A percentile compares a stretch with the other conserved stretches of the same genome.
Conservation (phyloP, 495 filamentous ascomycete species). For the Neurospora sp. region DNA sequence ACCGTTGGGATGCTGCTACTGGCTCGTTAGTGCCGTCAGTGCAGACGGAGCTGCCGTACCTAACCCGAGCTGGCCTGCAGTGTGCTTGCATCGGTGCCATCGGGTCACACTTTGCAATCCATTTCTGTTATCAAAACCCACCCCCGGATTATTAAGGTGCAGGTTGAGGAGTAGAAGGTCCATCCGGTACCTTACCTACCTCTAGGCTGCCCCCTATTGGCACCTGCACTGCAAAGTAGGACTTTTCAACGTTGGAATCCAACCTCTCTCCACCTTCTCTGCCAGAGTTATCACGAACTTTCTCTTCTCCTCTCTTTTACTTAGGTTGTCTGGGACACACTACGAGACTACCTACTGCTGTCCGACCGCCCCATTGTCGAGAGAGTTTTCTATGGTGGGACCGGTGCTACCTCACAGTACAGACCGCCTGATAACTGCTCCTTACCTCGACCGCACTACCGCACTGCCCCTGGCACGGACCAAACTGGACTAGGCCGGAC, state of each 20-base stretch:
- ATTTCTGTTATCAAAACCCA: background rate
- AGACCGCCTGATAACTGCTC: background rate
- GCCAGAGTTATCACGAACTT: background rate
- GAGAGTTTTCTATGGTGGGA: background rate
- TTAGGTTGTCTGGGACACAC: background rate
- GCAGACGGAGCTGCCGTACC: background rate
- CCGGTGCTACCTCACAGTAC: background rate
- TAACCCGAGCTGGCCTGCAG: background rate
- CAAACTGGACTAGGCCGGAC: background rate
- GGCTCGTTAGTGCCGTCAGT: background rate
- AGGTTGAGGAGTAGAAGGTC: background rate
- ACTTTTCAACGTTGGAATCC: background rate
- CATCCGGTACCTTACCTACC: background rate
- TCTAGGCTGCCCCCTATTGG: background rate
- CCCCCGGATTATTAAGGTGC: background rate
- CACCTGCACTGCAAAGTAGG: background rate
- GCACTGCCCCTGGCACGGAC: background rate
- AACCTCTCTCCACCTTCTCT: background rate
- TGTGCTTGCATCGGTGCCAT: background rate
- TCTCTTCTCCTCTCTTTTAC: background rate
- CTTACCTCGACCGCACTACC: background rate
- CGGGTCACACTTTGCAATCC: background rate
- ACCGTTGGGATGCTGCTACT: background rate
- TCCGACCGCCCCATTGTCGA: background rate
- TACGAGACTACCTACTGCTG: background rate